phyloP scores from a whole-genome alignment of 805 yeast genomes.

The Kuraishia molischiana region DNA sequence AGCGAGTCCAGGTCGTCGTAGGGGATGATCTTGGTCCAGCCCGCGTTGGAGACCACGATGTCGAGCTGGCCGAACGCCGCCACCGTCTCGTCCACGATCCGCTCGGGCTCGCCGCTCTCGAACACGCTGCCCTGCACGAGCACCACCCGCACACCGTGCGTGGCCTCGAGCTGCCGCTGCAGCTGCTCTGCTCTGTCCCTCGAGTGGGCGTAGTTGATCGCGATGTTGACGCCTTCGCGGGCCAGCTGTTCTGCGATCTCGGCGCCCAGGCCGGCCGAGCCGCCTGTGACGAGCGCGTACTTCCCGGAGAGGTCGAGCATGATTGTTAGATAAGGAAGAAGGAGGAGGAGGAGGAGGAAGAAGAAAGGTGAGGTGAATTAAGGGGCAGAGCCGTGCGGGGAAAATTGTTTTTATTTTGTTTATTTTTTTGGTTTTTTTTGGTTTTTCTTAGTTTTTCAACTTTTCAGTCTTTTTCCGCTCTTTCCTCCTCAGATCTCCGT shows the following conservation, averaged over 20 bases:
- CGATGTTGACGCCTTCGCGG: constrained; percentile 22
- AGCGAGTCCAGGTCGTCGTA: constrained; percentile 19
- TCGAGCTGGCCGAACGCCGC: constrained; percentile 20
- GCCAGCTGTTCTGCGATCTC: constrained; percentile 23
- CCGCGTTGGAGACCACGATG: constrained; percentile 28
- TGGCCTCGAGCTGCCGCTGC: constrained; percentile 6
- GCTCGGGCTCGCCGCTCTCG: constrained; percentile 10
- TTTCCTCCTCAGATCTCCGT: constrained; percentile 1
- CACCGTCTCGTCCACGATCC: constrained; percentile 17
- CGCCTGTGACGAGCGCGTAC: constrained; percentile 19
- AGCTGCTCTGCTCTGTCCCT: constrained; percentile 19
- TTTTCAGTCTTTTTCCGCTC: too few relatives aligned
- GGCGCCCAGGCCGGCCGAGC: constrained; percentile 26
- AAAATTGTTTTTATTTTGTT: too few relatives aligned
- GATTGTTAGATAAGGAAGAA: not conserved
- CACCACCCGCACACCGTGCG: constrained; percentile 10
- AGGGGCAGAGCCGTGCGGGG: too few relatives aligned
- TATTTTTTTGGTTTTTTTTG: too few relatives aligned
- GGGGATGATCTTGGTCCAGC: constrained; percentile 25
- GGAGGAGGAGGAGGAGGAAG: too few relatives aligned
- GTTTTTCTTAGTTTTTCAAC: too few relatives aligned
- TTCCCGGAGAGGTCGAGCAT: constrained; percentile 14
- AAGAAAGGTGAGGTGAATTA: too few relatives aligned
- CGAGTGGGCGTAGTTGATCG: constrained; percentile 22
- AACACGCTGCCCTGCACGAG: constrained; percentile 19